Base-by-base conservation (phyloP, 306 rosid species). In the Alnus glutinosa region DNA sequence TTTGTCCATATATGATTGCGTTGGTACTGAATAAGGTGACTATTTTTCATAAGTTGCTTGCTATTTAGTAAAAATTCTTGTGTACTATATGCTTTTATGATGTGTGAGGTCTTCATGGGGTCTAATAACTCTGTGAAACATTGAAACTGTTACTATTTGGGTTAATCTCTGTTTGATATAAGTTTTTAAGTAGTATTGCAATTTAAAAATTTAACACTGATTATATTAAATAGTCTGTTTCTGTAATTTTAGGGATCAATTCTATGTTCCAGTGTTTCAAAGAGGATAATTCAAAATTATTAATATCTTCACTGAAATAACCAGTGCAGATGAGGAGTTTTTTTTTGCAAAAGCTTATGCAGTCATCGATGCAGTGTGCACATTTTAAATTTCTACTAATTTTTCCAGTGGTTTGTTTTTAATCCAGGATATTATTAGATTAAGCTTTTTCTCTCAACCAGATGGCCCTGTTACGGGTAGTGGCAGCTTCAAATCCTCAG, bases 401-500 rank as follows among this genome's bases (percentile, higher is more conserved):
- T 66, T 55, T 39, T 75, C 37, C 3, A 13, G n/a, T 63, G 51
- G 58, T 76, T 61, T 71, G 59, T 74, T 28, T 77, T 42, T 59
- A 78, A 75, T 78, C 55, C 79, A 95, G 98, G 98, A 95, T 75
- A 86, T 79, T 55, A 83, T 95, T 71, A 91, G 80, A 54, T 90
- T 93, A 87, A 82, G 83, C 81, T 95, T 92, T 87, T 95, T 88
- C 88, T 86, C 98, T 80, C 94, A 91, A 88, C 98, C 98, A 13
- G 98, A 95, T 89, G 98, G 96, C 70, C 89, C 94, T 46, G 69
- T 95, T 86, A 83, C 88, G 82, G 98, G 98, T 86, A 90, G 90
- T 70, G 89, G 98, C 79, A 76, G 91, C 78, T 95, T 79, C 68
- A 92, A 89, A 79, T 89, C 98, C 74, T 89, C 97, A 32, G 63